Base-by-base conservation (phyloP, 129 eudicot species). In the Ambrosia artemisiifolia region DNA sequence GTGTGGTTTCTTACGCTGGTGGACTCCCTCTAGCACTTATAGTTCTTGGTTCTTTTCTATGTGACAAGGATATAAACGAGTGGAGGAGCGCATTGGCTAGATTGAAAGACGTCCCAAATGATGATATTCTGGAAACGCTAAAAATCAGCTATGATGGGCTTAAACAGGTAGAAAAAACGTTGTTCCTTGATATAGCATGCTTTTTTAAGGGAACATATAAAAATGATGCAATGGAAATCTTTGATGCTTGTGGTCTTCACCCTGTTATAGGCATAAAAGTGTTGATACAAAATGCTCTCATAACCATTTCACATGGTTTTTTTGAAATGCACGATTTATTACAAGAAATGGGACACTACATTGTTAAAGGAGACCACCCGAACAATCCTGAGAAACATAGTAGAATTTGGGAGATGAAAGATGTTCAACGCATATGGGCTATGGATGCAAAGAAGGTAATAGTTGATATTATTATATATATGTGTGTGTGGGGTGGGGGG, bases 191-290 rank as follows among this genome's bases (percentile, higher is more conserved):
- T 49, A 44, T 44, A 9, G 49, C 49, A 44, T 44, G 49, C 12
- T 44, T 44, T 44, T 44, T 44, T 4, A 44, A 14, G 14, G 49
- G 49, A 11, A 14, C 11, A 11, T 9, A 44, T 3, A 34, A 61
- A 34, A 20, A 33, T 2, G 20, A 17, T 1, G 38, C 70, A 12
- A 53, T 77, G 43, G 42, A 7, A 14, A 53, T 69, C n/a, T 34
- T 77, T 44, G 63, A 77, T 17, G 81, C 32, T n/a, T 77, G 60
- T 48, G 63, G 24, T 16, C 50, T 38, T 55, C 60, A 55, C 59
- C 61, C 75, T 33, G 38, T 33, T 32, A 69, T 69, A 46, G 70
- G 75, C 36, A 28, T 77, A 18, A 50, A 70, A 36, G 63, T 32
- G 50, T 69, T 77, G 54, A 19, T 48, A 17, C 34, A 40, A 13